Percentiles rank a stretch among this genome's conserved stretches.
Evolutionary conservation across 148 eudicot species (phyloP).

Genomic region (Gaultheria prostrata): DNA sequence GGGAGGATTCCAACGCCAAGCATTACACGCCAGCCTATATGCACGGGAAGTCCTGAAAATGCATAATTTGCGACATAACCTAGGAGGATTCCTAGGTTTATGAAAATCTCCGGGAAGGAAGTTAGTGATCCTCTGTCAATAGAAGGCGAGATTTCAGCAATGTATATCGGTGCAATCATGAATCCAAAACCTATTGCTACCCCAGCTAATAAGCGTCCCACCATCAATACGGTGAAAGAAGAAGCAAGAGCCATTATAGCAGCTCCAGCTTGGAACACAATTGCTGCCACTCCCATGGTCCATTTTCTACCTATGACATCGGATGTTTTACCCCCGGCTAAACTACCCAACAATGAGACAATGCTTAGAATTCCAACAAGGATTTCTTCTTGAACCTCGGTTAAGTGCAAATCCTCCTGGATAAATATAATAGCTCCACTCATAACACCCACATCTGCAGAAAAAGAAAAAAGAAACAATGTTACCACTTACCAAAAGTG

Average conservation of each 20-base stretch:
- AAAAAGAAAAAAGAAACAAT: background rate
- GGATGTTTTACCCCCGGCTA: constrained; percentile 81
- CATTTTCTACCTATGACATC: constrained; percentile 90
- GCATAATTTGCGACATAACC: constrained; percentile 81
- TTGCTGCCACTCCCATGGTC: constrained; percentile 86
- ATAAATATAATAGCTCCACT: constrained; percentile 85
- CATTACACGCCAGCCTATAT: constrained; percentile 82
- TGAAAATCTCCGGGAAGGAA: constrained; percentile 87
- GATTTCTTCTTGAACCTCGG: constrained; percentile 73
- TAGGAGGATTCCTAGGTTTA: constrained; percentile 75
- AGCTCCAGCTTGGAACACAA: constrained; percentile 71
- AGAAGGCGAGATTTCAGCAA: constrained; percentile 83
- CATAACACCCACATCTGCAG: constrained; percentile 88
- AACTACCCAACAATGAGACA: constrained; percentile 72
- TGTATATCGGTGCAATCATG: constrained; percentile 84
- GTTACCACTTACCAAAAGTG: background rate
- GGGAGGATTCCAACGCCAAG: constrained; percentile 85
- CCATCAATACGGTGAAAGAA: constrained; percentile 48
- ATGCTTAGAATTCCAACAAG: constrained; percentile 82
- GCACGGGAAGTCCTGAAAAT: constrained; percentile 63
- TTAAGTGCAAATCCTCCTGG: constrained; percentile 61
- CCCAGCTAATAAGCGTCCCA: constrained; percentile 75
- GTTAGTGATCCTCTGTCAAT: constrained; percentile 73
- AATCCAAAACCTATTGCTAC: constrained; percentile 83
- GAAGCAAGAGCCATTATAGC: constrained; percentile 76